Conservation (phyloP, 2,329 filamentous ascomycete species). For the Sordariomycetes sp. region DNA sequence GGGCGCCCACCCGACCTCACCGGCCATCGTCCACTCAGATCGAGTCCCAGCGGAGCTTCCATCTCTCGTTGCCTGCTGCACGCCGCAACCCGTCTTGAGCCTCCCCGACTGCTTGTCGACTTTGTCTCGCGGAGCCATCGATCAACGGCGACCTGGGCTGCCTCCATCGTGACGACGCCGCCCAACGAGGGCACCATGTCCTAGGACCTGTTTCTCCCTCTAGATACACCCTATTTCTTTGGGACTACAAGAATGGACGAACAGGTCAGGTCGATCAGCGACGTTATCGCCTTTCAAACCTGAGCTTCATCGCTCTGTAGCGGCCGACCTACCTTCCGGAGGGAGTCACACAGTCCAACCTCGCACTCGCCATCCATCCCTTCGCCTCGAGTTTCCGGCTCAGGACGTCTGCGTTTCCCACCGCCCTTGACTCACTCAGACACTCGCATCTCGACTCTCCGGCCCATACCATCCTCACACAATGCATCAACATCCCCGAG, state of each 20-base stretch:
- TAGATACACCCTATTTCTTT: neutral
- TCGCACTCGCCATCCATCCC: neutral
- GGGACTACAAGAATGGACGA: constrained; percentile 3
- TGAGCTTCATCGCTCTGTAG: constrained; percentile 3
- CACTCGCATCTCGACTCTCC: neutral
- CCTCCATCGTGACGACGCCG: neutral
- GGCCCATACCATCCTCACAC: constrained; percentile 3
- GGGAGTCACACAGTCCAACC: neutral
- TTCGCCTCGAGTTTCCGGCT: neutral
- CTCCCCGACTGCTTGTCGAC: neutral
- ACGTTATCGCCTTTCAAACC: constrained; percentile 2
- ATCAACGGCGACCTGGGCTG: neutral
- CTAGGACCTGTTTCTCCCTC: neutral
- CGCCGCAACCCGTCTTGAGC: neutral
- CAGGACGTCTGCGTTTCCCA: neutral
- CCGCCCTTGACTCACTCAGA: neutral
- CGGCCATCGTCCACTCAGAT: neutral
- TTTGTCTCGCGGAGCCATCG: neutral
- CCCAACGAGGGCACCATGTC: neutral
- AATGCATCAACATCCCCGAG: constrained; percentile 87
- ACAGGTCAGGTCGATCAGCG: constrained; percentile 1
- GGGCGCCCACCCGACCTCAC: neutral
- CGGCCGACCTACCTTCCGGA: neutral
- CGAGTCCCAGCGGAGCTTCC: neutral
- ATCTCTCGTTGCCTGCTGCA: constrained; percentile 2